Percentiles rank a stretch among this genome's conserved stretches.
phyloP scores from a whole-genome alignment of 148 eudicot species.

The Dysphania ambrosioides region DNA sequence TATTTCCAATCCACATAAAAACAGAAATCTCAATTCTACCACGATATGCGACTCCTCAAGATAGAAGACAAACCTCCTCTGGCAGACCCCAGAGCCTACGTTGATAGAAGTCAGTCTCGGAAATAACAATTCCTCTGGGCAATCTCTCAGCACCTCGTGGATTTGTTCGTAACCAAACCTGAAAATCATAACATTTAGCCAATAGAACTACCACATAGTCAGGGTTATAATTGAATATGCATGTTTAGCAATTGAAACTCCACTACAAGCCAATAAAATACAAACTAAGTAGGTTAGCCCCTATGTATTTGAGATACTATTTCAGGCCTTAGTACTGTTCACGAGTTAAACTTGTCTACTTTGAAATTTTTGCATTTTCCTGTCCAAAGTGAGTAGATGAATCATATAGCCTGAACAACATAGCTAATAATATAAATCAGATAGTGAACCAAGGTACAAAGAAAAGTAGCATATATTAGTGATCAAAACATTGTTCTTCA shows the following conservation, averaged over 20 bases:
- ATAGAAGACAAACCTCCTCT: conserved; percentile 49
- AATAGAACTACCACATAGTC: not conserved
- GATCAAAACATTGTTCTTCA: too few species aligned
- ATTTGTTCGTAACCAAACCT: conserved; percentile 65
- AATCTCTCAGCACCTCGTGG: conserved; percentile 79
- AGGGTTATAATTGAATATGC: not conserved
- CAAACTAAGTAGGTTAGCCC: not conserved
- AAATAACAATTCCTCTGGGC: conserved; percentile 56
- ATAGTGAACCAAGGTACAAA: not conserved
- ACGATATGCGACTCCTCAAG: not conserved
- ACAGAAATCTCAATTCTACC: not conserved
- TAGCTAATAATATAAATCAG: not conserved
- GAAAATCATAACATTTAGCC: conserved; percentile 9
- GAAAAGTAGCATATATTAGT: not conserved
- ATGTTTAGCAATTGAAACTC: not conserved
- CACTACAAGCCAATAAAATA: not conserved
- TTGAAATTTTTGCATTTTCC: not conserved
- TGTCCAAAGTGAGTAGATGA: not conserved
- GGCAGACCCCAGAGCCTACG: conserved; percentile 69
- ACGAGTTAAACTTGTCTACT: not conserved
- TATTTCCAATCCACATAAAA: not conserved
- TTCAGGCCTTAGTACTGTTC: not conserved
- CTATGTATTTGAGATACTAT: not conserved
- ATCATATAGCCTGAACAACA: not conserved
- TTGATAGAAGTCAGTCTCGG: conserved; percentile 56